Evolutionary conservation across 345 rosid genomes (phyloP).

Genomic region (Linum trigynum): DNA sequence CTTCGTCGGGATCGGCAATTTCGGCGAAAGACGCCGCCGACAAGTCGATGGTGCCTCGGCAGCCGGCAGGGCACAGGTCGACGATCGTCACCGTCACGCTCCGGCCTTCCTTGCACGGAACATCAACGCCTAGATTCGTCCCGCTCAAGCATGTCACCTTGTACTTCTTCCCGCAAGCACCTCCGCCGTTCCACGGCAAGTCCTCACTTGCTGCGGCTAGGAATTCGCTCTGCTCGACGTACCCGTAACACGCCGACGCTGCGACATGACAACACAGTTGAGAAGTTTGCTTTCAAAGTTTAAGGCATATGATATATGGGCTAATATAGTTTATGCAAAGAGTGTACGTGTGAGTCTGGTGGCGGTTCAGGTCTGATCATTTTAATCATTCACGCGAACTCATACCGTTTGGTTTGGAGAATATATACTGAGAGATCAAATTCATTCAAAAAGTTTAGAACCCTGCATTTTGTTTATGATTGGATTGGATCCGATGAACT

Average conservation of each 20-base stretch:
- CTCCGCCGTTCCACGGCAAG: not conserved
- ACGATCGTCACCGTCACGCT: constrained; percentile 4
- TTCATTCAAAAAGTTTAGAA: no score
- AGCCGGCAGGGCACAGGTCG: not conserved
- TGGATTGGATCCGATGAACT: no score
- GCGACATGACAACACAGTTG: no score
- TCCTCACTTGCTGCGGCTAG: constrained; percentile 15
- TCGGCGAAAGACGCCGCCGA: constrained; percentile 16
- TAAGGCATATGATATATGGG: no score
- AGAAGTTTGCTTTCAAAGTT: no score
- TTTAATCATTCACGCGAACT: no score
- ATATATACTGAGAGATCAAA: no score
- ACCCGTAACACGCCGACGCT: constrained; percentile 19
- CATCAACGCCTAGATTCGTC: constrained; percentile 6
- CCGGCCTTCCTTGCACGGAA: constrained; percentile 6
- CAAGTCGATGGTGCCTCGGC: constrained; percentile 17
- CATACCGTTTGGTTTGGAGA: no score
- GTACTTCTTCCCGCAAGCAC: constrained; percentile 13
- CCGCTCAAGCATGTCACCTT: constrained; percentile 12
- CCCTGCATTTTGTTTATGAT: no score
- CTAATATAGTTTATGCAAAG: no score
- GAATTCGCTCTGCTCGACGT: constrained; percentile 11
- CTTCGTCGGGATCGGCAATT: constrained; percentile 11
- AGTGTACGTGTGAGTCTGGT: no score
- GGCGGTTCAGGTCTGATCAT: no score